A percentile compares a stretch with the other conserved stretches of the same genome.
These are phyloP conservation scores for Fusarium algeriense DNA, from an alignment of 2,329 filamentous ascomycete genomes.

Conservation along the genomic window DNA sequence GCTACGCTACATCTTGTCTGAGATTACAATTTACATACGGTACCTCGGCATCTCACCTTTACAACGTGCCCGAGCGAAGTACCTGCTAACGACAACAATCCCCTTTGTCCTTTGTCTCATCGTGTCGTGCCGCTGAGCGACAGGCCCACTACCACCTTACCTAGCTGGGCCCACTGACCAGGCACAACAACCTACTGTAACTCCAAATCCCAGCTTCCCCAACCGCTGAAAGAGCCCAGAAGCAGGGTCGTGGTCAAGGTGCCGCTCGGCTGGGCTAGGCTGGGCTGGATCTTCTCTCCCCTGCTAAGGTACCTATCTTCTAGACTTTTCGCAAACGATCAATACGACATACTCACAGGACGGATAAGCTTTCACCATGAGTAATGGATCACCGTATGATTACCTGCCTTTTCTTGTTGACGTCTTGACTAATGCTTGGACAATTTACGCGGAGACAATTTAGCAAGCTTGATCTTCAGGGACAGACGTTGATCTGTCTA, in stretches of 20 bases:
- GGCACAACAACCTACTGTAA: slow-evolving; percentile 10
- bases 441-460: background rate
- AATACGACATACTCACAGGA: slow-evolving; percentile 3
- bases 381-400: slow-evolving; percentile 10
- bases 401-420: background rate
- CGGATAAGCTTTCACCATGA: background rate
- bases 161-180: slow-evolving; percentile 18
- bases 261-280: slow-evolving; percentile 28
- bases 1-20: slow-evolving; percentile 18
- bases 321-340: slow-evolving; percentile 4
- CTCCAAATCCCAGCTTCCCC: slow-evolving; percentile 22
- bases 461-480: slow-evolving; percentile 16
- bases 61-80: background rate
- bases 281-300: slow-evolving; percentile 22
- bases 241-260: slow-evolving; percentile 6
- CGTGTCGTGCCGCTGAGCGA: slow-evolving; percentile 21
- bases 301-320: background rate
- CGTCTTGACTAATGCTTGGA: slow-evolving; percentile 1
- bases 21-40: slow-evolving; percentile 16
- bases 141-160: slow-evolving; percentile 8
- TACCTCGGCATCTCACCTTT: slow-evolving; percentile 24
- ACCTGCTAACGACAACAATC: slow-evolving; percentile 15
- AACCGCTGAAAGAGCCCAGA: slow-evolving; percentile 10
- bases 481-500: slow-evolving; percentile 28
- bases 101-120: slow-evolving; percentile 12